Evolutionary conservation across 164 flowering plant species (phyloP).

Genomic region (Chimonanthus salicifolius): DNA sequence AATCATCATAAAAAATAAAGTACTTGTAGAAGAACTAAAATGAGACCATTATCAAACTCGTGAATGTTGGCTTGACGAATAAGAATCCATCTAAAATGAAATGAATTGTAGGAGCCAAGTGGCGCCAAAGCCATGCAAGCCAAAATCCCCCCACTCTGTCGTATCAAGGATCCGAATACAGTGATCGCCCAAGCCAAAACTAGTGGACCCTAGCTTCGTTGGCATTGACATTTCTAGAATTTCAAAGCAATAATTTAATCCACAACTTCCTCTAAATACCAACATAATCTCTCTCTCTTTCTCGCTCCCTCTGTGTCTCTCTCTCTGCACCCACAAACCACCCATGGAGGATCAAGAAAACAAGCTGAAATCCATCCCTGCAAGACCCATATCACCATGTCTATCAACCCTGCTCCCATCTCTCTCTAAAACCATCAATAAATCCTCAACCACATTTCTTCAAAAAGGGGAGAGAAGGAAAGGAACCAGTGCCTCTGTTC

Average conservation of each 20-base stretch:
- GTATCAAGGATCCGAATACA: constrained; percentile 10
- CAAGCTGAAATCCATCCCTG: neutral
- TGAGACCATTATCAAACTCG: too few species aligned
- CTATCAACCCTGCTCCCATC: neutral
- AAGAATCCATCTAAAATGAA: too few species aligned
- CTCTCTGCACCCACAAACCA: neutral
- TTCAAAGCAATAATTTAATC: constrained; percentile 31
- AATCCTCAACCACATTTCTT: neutral
- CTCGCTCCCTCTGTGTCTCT: neutral
- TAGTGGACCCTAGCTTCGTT: constrained; percentile 35
- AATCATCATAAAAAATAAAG: too few species aligned
- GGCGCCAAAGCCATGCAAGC: neutral
- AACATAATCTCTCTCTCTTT: constrained; percentile 5
- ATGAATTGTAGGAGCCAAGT: neutral
- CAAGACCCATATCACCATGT: neutral
- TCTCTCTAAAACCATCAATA: neutral
- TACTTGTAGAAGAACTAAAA: too few species aligned
- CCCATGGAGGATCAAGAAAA: neutral
- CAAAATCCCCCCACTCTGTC: neutral
- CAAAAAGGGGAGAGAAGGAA: neutral
- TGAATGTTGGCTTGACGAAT: too few species aligned
- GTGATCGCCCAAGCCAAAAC: constrained; percentile 23
- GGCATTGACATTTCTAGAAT: constrained; percentile 46
- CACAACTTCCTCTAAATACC: neutral
- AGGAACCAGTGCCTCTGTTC: neutral